Evolutionary conservation across 805 yeast genomes (phyloP), one percentile per base, ranked within the genome.

Genomic region (Suhomyces prunicola): DNA sequence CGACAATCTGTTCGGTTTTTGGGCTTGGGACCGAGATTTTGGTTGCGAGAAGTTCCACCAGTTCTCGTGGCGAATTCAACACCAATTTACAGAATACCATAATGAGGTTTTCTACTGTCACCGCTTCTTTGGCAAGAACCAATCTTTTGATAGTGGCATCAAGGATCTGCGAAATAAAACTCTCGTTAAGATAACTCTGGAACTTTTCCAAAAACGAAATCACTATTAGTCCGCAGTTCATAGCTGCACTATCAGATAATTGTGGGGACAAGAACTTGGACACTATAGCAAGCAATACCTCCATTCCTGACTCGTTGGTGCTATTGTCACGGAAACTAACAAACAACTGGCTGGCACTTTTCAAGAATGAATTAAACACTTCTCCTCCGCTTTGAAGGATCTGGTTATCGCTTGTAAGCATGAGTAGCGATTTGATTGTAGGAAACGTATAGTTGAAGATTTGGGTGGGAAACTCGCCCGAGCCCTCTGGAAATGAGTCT

Each of bases 201-300:
- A 72, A 85, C 54, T 79, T 80, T 17, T 81, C 80, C 36, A 88
- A 75, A 33, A 87, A 73, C 0, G 86, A 79, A 9, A 81, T 74
- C 2, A 88, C 84, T 22, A 88, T 79, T 6, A 78, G 72, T 10
- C 93, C 97, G 44, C 89, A 81, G 53, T 88, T 86, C 69, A 85
- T 77, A 1, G 96, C 92, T 0, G 96, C 97, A 44, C 87, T 81
- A 59, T 91, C 97, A 13, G 87, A 80, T 52, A 88, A 73, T 6
- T 77, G 76, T 0, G 96, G 89, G 1, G 88, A 82, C 31, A 93
- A 76, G 50, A 90, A 81, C 61, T 84, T 84, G 3, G 88, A 81
- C 2, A 87, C 84, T 12, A 87, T 81, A 31, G 78, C 75, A 15
- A 94, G 70, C n/a, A 89, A 74, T 2, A 78, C 71, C 15, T 83